Percentiles rank a stretch among this genome's conserved stretches.
phyloP scores from a whole-genome alignment of 2,329 filamentous ascomycete species.

The Cladosporium sp. region DNA sequence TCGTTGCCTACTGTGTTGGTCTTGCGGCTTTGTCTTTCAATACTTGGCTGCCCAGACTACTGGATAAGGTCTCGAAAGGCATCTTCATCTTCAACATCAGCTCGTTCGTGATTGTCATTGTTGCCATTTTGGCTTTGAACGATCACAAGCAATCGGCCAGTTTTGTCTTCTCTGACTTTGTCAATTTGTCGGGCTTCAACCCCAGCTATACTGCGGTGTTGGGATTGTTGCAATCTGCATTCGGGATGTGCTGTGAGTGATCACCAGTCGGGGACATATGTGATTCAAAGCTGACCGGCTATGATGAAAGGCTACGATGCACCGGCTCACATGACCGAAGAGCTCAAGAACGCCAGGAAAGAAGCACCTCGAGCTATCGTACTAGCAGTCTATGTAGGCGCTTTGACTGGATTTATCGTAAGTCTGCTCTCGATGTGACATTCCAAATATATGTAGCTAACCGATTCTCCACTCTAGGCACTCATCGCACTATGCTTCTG shows the following conservation, averaged over 20 bases:
- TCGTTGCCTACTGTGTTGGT: constrained; percentile 50
- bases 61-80: constrained; percentile 49
- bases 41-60: constrained; percentile 46
- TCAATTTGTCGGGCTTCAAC: constrained; percentile 52
- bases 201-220: constrained; percentile 49
- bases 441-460: neutral
- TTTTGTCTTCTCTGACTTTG: constrained; percentile 54
- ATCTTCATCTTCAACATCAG: constrained; percentile 52
- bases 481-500: constrained; percentile 52
- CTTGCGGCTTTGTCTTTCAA: constrained; percentile 45
- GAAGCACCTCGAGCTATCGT: constrained; percentile 49
- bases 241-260: constrained; percentile 48
- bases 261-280: constrained; percentile 21
- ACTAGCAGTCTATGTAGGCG: constrained; percentile 42
- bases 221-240: constrained; percentile 51
- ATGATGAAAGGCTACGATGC: constrained; percentile 37
- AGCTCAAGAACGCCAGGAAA: constrained; percentile 49
- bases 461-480: neutral
- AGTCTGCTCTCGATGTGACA: neutral
- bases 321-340: constrained; percentile 53
- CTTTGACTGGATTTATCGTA: constrained; percentile 41
- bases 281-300: neutral
- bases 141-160: constrained; percentile 50
- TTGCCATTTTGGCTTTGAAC: constrained; percentile 51
- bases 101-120: constrained; percentile 50